Evolutionary conservation across 306 rosid genomes (phyloP).

Genomic region (Hylodesmum podocarpum): DNA sequence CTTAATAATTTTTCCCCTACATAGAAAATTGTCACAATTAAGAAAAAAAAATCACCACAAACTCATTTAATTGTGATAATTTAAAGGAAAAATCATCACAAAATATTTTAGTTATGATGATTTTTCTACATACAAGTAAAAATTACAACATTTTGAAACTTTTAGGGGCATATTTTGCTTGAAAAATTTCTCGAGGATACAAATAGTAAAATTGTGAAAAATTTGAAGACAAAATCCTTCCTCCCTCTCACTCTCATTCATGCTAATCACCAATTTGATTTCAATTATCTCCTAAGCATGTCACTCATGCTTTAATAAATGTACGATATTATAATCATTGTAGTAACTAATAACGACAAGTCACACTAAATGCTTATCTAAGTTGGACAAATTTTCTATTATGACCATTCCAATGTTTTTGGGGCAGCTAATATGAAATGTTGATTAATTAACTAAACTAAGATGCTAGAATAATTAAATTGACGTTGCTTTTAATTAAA

Average conservation of each 20-base stretch:
- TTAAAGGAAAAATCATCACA: too few relatives aligned
- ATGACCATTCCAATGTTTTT: neutral
- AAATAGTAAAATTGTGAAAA: too few relatives aligned
- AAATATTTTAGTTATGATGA: too few relatives aligned
- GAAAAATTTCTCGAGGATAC: too few relatives aligned
- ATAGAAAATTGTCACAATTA: too few relatives aligned
- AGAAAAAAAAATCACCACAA: too few relatives aligned
- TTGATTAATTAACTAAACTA: constrained; percentile 5
- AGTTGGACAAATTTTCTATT: neutral
- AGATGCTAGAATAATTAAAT: constrained; percentile 23
- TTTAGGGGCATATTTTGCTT: too few relatives aligned
- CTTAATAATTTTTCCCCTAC: too few relatives aligned
- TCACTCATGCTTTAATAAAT: neutral
- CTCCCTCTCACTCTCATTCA: neutral
- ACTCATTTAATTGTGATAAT: too few relatives aligned
- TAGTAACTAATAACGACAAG: neutral
- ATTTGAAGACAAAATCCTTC: too few relatives aligned
- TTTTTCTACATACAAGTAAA: too few relatives aligned
- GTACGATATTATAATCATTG: neutral
- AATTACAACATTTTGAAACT: too few relatives aligned
- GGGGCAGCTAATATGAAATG: neutral
- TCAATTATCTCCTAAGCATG: neutral
- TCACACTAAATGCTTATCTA: neutral
- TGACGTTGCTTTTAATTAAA: constrained; percentile 22
- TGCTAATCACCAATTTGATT: neutral